Evolutionary conservation across 2,329 filamentous ascomycete genomes (phyloP), one percentile per base, ranked within the genome.

Genomic region (Corynespora cassiicola): DNA sequence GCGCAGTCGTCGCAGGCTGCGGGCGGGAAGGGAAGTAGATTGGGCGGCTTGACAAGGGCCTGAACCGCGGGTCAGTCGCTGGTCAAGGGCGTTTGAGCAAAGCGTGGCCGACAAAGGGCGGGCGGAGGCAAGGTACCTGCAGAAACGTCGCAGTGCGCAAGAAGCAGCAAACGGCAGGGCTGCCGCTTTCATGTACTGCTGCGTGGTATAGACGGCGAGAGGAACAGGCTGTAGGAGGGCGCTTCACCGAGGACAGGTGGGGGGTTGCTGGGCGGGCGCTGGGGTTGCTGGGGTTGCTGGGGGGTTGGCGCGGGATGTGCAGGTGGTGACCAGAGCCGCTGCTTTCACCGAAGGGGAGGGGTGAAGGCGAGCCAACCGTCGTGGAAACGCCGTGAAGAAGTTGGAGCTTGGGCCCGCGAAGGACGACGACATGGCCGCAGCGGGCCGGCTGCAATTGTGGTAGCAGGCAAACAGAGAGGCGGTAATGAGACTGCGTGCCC

Each of bases 141-240:
- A 23, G 35, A 23, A 38, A 14, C 29, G 15, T 18, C 18, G 36
- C n/a, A 19, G 11, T 35, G 28, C 25, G 21, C 37, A 18, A 35
- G 9, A 12, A 19, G 9, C 9, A 32, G 35, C 35, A 42, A 40
- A 39, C 22, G 7, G 36, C 18, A 28, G 33, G 21, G 20, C 23
- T 7, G 26, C 22, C 15, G 8, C 29, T 42, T 30, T 46, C 52
- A 58, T 58, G n/a, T n/a, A 35, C 19, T 40, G 41, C 22, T 15
- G 18, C 10, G 18, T 28, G 18, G 11, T 10, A 17, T 15, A 19
- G 26, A 7, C 5, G 28, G 26, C 8, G 21, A 39, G 22, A 21
- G 31, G 25, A 32, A 29, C 15, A 36, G 42, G 9, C 16, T 23
- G n/a, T 11, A 31, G 27, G 12, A 18, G 11, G 15, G 18, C 11